phyloP scores from a whole-genome alignment of 208 protist genomes.

The Leptomonas seymouri region DNA sequence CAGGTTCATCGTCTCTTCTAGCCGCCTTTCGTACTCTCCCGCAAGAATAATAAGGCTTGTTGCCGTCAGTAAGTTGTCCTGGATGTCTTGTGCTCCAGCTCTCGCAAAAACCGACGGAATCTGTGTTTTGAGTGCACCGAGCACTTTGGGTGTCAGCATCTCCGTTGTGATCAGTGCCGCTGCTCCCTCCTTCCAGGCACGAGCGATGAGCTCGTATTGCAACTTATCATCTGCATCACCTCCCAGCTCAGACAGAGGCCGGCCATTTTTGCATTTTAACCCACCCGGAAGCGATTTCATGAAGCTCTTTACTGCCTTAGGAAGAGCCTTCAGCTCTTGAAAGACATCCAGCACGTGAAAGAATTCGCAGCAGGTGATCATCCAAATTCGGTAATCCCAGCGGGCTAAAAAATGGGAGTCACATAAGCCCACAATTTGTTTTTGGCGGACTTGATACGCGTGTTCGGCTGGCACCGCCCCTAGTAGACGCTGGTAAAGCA shows the following conservation, averaged over 20 bases:
- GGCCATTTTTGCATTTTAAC: neutral
- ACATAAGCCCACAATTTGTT: slow-evolving; percentile 12
- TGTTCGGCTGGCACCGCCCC: slow-evolving; percentile 24
- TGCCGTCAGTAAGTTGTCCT: neutral
- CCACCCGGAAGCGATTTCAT: slow-evolving; percentile 29
- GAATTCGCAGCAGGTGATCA: slow-evolving; percentile 60
- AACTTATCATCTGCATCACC: neutral
- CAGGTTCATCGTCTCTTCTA: slow-evolving; percentile 1
- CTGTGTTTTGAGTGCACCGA: slow-evolving; percentile 16
- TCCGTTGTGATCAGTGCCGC: slow-evolving; percentile 8
- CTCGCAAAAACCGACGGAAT: slow-evolving; percentile 11
- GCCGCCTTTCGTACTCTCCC: slow-evolving; percentile 22
- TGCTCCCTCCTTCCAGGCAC: slow-evolving; percentile 19
- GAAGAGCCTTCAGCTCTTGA: slow-evolving; percentile 43
- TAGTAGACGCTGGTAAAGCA: slow-evolving; percentile 22
- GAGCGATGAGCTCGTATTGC: neutral
- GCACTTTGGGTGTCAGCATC: slow-evolving; percentile 13
- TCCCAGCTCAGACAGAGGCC: neutral
- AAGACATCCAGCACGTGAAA: slow-evolving; percentile 60
- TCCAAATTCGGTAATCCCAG: slow-evolving; percentile 62
- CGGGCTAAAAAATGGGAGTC: slow-evolving; percentile 18
- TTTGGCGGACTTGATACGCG: neutral
- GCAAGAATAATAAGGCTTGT: slow-evolving; percentile 10
- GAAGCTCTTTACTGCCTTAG: slow-evolving; percentile 23
- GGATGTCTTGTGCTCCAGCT: neutral